Evolutionary conservation across 768 basidiomycete species (phyloP).

Genomic region (Kondoa subrosea): DNA sequence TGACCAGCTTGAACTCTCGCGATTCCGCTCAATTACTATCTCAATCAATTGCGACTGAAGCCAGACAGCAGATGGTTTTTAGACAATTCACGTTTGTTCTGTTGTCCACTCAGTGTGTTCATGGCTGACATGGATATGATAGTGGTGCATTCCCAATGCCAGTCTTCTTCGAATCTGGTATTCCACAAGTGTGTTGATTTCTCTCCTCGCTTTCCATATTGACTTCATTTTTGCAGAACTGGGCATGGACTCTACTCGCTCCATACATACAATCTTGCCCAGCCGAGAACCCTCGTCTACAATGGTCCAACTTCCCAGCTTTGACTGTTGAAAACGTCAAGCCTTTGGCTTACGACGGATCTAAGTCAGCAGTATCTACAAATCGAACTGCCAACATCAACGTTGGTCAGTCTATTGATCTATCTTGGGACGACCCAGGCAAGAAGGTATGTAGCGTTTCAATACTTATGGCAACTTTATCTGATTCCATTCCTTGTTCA

Average conservation of each 20-base stretch:
- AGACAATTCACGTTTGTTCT: constrained; percentile 46
- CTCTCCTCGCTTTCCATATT: background rate
- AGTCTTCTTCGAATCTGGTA: constrained; percentile 42
- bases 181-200: constrained; percentile 37
- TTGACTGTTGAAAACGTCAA: constrained; percentile 38
- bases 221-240: constrained; percentile 26
- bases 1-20: constrained; percentile 47
- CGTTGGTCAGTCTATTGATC: constrained; percentile 38
- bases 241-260: constrained; percentile 47
- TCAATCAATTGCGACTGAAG: constrained; percentile 47
- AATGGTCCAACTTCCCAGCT: constrained; percentile 45
- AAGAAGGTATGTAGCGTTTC: constrained; percentile 31
- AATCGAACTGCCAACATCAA: constrained; percentile 42
- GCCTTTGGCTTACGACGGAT: constrained; percentile 30
- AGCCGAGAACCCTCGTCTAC: constrained; percentile 39
- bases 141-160: constrained; percentile 18
- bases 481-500: background rate
- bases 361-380: constrained; percentile 40
- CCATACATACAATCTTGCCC: constrained; percentile 44
- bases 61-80: constrained; percentile 51
- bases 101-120: background rate
- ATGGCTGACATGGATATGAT: background rate
- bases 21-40: constrained; percentile 41
- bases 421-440: constrained; percentile 46
- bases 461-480: constrained; percentile 36